A percentile compares a stretch with the other conserved stretches of the same genome.
These are phyloP conservation scores for Ceratobasidium theobromae DNA, from an alignment of 1,284 basidiomycete genomes.

Conservation along the genomic window DNA sequence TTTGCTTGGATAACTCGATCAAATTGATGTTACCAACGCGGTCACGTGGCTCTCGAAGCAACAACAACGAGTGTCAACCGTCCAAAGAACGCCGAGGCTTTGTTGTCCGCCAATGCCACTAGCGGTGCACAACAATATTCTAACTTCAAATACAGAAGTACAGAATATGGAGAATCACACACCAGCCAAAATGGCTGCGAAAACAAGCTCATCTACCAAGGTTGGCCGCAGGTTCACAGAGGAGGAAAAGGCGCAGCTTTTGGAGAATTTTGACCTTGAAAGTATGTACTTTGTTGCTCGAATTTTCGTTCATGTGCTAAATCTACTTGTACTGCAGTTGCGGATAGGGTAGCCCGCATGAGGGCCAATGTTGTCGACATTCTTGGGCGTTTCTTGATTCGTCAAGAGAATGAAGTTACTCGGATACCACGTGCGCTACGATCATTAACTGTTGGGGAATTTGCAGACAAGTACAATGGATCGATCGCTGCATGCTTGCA, in stretches of 20 bases:
- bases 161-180: conserved; percentile 22
- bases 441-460: conserved; percentile 68
- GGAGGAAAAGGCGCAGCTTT: conserved; percentile 71
- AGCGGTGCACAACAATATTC: not conserved
- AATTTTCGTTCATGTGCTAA: conserved; percentile 26
- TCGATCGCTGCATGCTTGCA: conserved; percentile 65
- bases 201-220: conserved; percentile 11
- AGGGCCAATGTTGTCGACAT: conserved; percentile 68
- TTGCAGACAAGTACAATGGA: conserved; percentile 72
- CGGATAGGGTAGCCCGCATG: conserved; percentile 66
- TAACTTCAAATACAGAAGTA: conserved; percentile 1
- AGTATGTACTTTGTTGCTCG: conserved; percentile 47
- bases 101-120: conserved; percentile 6
- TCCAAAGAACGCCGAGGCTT: not conserved
- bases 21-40: not conserved
- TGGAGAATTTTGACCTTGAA: conserved; percentile 76
- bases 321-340: conserved; percentile 49
- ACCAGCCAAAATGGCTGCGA: not conserved
- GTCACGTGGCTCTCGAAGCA: not conserved
- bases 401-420: conserved; percentile 71
- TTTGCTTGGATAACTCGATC: not conserved
- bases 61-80: not conserved
- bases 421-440: conserved; percentile 73
- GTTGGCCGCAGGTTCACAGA: conserved; percentile 45
- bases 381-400: conserved; percentile 66